Base-by-base conservation (phyloP, 139 green algal genomes). In the Chlamydomonas sp. region DNA sequence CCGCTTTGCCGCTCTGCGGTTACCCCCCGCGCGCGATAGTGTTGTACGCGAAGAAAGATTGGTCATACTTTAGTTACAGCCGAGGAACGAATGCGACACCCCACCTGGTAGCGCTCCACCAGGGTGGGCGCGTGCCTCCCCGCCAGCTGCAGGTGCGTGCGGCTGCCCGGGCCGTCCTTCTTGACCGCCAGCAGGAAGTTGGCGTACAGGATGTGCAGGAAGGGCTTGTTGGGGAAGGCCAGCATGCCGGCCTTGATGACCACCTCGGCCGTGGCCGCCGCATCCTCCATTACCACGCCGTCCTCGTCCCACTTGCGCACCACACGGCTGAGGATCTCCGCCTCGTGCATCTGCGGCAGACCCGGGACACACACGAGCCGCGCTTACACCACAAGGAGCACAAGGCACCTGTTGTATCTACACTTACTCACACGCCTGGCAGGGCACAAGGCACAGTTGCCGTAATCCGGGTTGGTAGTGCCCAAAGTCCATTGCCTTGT, bases 61-160 rank as follows among this genome's bases (percentile, higher is more conserved):
- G n/a, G n/a, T n/a, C n/a, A n/a, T n/a, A n/a, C n/a, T n/a, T n/a
- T n/a, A n/a, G n/a, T n/a, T n/a, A 49, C 31, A 49, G 31, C 31
- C 31, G 31, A 49, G 31, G 31, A 49, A 49, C 31, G 31, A 49
- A 49, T 49, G 31, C 31, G 31, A 49, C 31, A 49, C 31, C 49
- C 2, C 73, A 87, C 83, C 87, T 88, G 82, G 85, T 92, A 92
- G 7, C 83, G 80, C 18, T 93, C 76, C 31, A 92, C 18, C 59
- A 91, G 63, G 72, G 60, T 81, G 20, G 90, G 90, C 7, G 17
- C 71, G 72, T 82, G 76, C 80, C 90, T 91, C 5, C 16, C 20
- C 6, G 88, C 88, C 71, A 91, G 77, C 81, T 93, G 90, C 87
- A 93, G 88, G 83, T 91, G 88, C 1, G 90, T 93, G 77, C 88